Evolutionary conservation across 2,329 filamentous ascomycete genomes (phyloP).

Genomic region (Mycosphaerella sp.): DNA sequence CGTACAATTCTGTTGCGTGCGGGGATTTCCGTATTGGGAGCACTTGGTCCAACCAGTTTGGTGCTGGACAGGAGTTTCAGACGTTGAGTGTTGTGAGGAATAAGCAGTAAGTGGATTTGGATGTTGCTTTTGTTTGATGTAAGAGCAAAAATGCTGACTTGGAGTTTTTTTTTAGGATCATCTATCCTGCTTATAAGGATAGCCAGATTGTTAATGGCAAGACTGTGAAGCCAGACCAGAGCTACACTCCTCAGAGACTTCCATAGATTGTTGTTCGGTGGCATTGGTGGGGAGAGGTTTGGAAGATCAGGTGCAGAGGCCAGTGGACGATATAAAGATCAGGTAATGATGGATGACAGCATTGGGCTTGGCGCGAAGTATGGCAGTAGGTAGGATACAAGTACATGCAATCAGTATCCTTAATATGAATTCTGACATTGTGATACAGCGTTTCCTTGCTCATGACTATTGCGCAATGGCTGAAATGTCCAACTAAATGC

Average conservation of each 20-base stretch:
- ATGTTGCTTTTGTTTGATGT: background rate
- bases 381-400: too few species aligned
- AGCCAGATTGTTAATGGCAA: constrained; percentile 14
- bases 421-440: too few species aligned
- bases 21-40: constrained; percentile 18
- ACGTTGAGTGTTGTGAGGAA: constrained; percentile 19
- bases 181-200: constrained; percentile 24
- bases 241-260: constrained; percentile 23
- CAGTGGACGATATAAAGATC: background rate
- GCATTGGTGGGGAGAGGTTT: background rate
- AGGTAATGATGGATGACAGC: background rate
- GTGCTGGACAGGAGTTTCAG: constrained; percentile 20
- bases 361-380: background rate
- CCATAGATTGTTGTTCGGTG: constrained; percentile 9
- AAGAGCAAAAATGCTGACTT: too few species aligned
- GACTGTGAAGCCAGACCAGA: constrained; percentile 23
- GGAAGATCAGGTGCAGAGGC: background rate
- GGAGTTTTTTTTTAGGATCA: background rate
- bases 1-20: constrained; percentile 18
- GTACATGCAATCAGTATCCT: too few species aligned
- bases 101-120: constrained; percentile 4
- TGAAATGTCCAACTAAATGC: too few species aligned
- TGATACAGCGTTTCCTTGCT: too few species aligned
- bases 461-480: too few species aligned
- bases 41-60: constrained; percentile 21